Evolutionary conservation across 495 filamentous ascomycete genomes (phyloP), one percentile per base, ranked within the genome.

Genomic region (Penicillium paxilli): DNA sequence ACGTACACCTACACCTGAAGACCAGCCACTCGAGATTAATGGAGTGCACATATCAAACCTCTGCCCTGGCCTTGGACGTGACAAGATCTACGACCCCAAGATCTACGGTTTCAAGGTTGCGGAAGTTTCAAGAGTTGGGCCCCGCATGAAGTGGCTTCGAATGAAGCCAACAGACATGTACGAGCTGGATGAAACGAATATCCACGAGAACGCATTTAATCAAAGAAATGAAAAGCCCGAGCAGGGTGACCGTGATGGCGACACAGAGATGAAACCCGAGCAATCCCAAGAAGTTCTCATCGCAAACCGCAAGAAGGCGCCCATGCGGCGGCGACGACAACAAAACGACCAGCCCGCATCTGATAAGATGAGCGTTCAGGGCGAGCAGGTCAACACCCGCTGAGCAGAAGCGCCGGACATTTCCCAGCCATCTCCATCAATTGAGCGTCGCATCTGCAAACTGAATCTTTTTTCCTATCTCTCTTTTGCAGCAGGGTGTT

Each of bases 101-200:
- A 98, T 98, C 66, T 98, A 98, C 74, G 94, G 94, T 6, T 98
- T 98, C 73, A 82, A 88, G 35, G 95, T 98, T 24, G 89, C 89
- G 1, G 94, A 98, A 64, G 72, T 89, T 14, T 89, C 94, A 42
- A 80, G 86, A 49, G 88, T 87, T 6, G 94, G 94, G 4, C 94
- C 94, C 17, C 80, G 94, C 44, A 98, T 98, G 94, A 89, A 91
- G 62, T 98, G 94, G 94, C 77, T 98, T 59, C 83, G 94, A 56
- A 84, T 87, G 71, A 87, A 89, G 64, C 94, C 95, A 0, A 77
- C 75, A 7, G 85, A 97, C 59, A 76, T 97, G 40, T 80, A 71
- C 16, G 87, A 93, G 59, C 73, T 98, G 44, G 92, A 98, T 51
- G 94, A 98, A 73, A 83, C 49, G 5, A 28, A 22, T 22, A 54